Base-by-base conservation (phyloP, 2,329 filamentous ascomycete species). In the Hypoxylon sp. region DNA sequence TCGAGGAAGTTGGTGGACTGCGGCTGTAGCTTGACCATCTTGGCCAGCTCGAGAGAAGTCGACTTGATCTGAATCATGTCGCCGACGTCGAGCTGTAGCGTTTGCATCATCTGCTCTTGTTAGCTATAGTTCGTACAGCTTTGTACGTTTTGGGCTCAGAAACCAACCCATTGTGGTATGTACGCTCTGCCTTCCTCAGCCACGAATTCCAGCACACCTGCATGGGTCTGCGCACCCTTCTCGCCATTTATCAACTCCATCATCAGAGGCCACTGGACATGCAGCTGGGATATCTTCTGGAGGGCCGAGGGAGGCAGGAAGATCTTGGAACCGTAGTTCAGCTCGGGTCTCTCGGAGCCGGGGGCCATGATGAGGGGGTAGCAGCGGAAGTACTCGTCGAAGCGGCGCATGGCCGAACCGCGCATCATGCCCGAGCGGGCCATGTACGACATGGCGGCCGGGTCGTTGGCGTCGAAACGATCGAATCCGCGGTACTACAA, bases 311-410 rank as follows among this genome's bases (percentile, higher is more conserved):
- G 90, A n/a, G 95, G 95, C 63, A 99, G 87, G 73, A 99, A 91
- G 69, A 99, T 94, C 81, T 99, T 99, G 76, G 94, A 96, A 67
- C 95, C 95, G 73, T 95, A 93, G 80, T 98, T 98, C 61, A 96
- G 88, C 66, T 93, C 89, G 48, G 91, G 89, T 66, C 95, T 86
- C 70, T 97, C 93, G 31, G 91, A 86, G 2, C 94, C 93, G 10
- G 93, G 92, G 62, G 96, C 87, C 93, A 99, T 98, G 69, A 89
- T 88, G 69, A 97, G 85, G 38, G 95, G 95, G 72, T 98, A 99
- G 81, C 93, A 97, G 70, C 95, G 89, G 78, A 97, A 98, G 80
- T 97, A 98, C 77, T 99, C 95, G 76, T 99, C 94, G 79, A 99
- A 99, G 59, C 93, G 91, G 69, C 92, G 90, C 49, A 80, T 67